phyloP scores from a whole-genome alignment of 2,329 filamentous ascomycete species.

The Fusarium subtropicale region DNA sequence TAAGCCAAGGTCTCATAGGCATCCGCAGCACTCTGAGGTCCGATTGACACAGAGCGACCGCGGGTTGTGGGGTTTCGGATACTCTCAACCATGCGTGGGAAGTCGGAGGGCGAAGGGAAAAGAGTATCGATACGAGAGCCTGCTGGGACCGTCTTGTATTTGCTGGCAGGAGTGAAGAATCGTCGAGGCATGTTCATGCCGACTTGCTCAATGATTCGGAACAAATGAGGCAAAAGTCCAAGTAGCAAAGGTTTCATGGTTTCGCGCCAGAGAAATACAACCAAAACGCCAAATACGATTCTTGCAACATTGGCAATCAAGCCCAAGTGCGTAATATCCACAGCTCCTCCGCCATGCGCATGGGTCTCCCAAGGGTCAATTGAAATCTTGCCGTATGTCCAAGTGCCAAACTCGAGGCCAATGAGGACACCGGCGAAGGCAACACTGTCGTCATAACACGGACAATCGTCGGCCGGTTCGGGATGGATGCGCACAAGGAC shows the following conservation, averaged over 20 bases:
- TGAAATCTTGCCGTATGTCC: constrained; percentile 77
- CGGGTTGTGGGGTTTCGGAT: constrained; percentile 79
- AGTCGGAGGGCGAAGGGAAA: constrained; percentile 87
- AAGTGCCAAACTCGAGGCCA: constrained; percentile 83
- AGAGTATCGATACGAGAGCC: constrained; percentile 82
- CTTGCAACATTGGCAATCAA: constrained; percentile 72
- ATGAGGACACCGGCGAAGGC: constrained; percentile 92
- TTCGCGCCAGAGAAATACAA: constrained; percentile 91
- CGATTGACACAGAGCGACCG: constrained; percentile 86
- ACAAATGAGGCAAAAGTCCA: constrained; percentile 82
- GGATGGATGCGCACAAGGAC: constrained; percentile 89
- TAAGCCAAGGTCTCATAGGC: constrained; percentile 96
- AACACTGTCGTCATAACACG: constrained; percentile 96
- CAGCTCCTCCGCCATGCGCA: constrained; percentile 65
- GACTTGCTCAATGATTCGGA: constrained; percentile 83
- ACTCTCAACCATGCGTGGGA: constrained; percentile 83
- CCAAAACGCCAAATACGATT: constrained; percentile 81
- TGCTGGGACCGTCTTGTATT: constrained; percentile 85
- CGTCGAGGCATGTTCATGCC: constrained; percentile 85
- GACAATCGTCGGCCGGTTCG: constrained; percentile 95
- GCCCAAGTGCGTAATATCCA: constrained; percentile 74
- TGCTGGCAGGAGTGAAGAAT: constrained; percentile 89
- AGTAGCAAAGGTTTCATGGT: constrained; percentile 87
- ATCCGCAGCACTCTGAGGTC: constrained; percentile 95
- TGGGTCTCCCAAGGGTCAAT: constrained; percentile 58